Evolutionary conservation across 1,139 yeast genomes (phyloP).

Genomic region (Geotrichum candidum): DNA sequence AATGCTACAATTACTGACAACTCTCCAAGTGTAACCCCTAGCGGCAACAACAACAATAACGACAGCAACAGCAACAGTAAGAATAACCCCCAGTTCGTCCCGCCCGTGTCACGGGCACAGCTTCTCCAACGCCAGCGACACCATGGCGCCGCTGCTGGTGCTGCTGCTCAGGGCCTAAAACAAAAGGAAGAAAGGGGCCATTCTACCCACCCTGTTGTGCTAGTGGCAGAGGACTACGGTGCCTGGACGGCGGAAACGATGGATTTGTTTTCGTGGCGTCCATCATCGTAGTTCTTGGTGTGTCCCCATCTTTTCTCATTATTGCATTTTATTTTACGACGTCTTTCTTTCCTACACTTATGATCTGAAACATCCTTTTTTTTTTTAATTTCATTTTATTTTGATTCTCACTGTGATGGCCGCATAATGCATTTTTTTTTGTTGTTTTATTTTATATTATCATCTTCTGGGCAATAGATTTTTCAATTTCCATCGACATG

Average conservation of each 20-base stretch:
- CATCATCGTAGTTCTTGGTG: neutral
- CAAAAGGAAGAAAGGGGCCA: neutral
- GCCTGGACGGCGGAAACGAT: conserved; percentile 21
- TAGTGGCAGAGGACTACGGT: conserved; percentile 6
- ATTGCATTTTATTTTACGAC: neutral
- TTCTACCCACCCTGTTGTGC: neutral
- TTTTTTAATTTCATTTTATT: neutral
- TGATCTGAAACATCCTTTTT: too few relatives aligned
- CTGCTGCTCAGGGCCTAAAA: too few relatives aligned
- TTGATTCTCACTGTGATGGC: neutral
- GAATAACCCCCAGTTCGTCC: neutral
- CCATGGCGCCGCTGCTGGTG: neutral
- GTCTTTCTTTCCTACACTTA: neutral
- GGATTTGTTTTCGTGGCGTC: conserved; percentile 18
- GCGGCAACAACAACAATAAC: too few relatives aligned
- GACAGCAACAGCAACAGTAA: neutral
- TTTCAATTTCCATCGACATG: too few relatives aligned
- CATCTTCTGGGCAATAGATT: too few relatives aligned
- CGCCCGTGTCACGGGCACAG: neutral
- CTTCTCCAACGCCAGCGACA: neutral
- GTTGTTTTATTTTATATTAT: too few relatives aligned
- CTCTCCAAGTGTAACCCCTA: neutral
- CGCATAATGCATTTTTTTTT: neutral
- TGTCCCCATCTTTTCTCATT: neutral
- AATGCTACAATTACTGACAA: neutral